Percentiles rank a stretch among this genome's conserved stretches.
Evolutionary conservation across 805 yeast species (phyloP).

Genomic region (Dipodascus albidus): DNA sequence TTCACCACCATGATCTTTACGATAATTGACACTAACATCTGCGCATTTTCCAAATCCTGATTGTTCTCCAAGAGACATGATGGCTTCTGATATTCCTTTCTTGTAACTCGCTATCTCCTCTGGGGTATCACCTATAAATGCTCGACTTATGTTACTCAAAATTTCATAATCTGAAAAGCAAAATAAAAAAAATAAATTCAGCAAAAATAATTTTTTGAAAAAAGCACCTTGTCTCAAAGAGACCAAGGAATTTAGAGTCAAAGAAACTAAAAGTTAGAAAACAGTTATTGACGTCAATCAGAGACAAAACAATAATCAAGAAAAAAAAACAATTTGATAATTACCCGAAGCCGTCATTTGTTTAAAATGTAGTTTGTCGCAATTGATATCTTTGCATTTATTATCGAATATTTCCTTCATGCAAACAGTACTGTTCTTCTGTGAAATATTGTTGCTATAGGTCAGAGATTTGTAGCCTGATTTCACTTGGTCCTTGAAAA

Average conservation of each 20-base stretch:
- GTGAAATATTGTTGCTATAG: neutral
- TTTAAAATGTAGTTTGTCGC: neutral
- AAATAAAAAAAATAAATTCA: neutral
- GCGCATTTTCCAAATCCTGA: neutral
- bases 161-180: neutral
- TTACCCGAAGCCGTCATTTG: slow-evolving; percentile 1
- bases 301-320: neutral
- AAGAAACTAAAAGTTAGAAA: neutral
- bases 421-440: neutral
- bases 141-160: neutral
- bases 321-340: neutral
- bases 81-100: neutral
- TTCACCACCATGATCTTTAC: slow-evolving; percentile 1
- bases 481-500: neutral
- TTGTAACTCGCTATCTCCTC: neutral
- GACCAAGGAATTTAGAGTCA: neutral
- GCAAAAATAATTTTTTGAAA: neutral
- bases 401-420: neutral
- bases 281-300: neutral
- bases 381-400: neutral
- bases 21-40: neutral
- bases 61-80: neutral
- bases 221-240: neutral
- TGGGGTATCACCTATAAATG: neutral
- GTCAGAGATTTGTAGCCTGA: neutral